Evolutionary conservation across 2,329 filamentous ascomycete genomes (phyloP).

Genomic region (Fusarium kyushuense): DNA sequence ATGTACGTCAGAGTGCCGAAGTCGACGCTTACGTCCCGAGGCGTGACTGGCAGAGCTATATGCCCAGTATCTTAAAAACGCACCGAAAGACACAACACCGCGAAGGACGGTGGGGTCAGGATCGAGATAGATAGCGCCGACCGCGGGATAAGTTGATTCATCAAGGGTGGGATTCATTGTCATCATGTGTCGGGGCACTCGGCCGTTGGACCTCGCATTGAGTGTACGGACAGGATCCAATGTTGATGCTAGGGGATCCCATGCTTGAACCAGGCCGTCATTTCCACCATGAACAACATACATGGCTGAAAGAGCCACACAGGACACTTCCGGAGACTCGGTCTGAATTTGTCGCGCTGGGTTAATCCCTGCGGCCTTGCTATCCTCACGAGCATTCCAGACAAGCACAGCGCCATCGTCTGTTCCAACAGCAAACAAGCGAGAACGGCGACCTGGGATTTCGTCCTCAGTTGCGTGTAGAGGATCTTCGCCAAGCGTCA

Average conservation of each 20-base stretch:
- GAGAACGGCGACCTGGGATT: conserved; percentile 85
- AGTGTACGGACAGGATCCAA: conserved; percentile 84
- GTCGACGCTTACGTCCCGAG: conserved; percentile 80
- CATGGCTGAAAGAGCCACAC: conserved; percentile 83
- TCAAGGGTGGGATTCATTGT: conserved; percentile 68
- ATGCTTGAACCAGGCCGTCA: conserved; percentile 94
- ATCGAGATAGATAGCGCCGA: conserved; percentile 86
- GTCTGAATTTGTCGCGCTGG: conserved; percentile 89
- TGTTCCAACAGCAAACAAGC: conserved; percentile 85
- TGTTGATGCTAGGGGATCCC: conserved; percentile 92
- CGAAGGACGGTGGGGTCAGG: conserved; percentile 87
- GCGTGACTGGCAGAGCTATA: conserved; percentile 87
- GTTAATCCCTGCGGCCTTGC: conserved; percentile 61
- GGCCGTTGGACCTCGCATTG: conserved; percentile 84
- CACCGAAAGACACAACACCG: conserved; percentile 88
- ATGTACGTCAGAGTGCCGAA: conserved; percentile 74
- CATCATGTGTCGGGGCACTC: conserved; percentile 79
- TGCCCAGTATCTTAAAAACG: conserved; percentile 90
- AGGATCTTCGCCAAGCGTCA: conserved; percentile 83
- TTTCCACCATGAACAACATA: conserved; percentile 94
- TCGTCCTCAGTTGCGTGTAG: conserved; percentile 66
- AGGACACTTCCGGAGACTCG: conserved; percentile 88
- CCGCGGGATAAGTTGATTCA: conserved; percentile 82
- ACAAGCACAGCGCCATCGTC: conserved; percentile 79
- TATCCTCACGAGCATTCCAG: conserved; percentile 83